Conservation (phyloP, 495 filamentous ascomycete species). For the Talaromyces ruber region DNA sequence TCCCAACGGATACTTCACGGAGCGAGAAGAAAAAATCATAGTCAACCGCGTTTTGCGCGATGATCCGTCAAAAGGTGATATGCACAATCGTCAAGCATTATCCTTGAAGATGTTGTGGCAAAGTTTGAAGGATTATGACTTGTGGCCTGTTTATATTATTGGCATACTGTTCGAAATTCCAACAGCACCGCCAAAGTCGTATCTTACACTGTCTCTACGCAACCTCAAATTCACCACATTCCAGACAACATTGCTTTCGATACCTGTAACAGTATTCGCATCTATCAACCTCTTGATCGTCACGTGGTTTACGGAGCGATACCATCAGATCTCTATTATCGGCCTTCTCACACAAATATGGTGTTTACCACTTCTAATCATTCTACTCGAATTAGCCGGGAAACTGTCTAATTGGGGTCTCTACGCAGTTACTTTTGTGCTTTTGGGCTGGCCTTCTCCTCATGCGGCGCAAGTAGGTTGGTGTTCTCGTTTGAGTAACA, state of each 20-base stretch:
- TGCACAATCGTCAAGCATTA: constrained; percentile 50
- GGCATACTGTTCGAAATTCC: constrained; percentile 47
- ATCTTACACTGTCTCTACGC: constrained; percentile 52
- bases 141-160: constrained; percentile 58
- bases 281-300: constrained; percentile 34
- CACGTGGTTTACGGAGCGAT: constrained; percentile 37
- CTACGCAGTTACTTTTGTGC: constrained; percentile 45
- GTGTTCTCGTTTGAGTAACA: constrained; percentile 40
- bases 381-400: constrained; percentile 30
- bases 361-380: constrained; percentile 26
- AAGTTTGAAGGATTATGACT: constrained; percentile 50
- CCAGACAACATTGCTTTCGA: constrained; percentile 43
- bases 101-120: constrained; percentile 42
- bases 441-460: constrained; percentile 44
- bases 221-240: constrained; percentile 55
- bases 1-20: constrained; percentile 59
- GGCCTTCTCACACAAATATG: constrained; percentile 22
- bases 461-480: constrained; percentile 23
- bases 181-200: constrained; percentile 32
- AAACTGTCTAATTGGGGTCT: constrained; percentile 41
- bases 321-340: constrained; percentile 37
- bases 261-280: constrained; percentile 40
- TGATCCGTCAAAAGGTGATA: constrained; percentile 56
- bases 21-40: constrained; percentile 57
- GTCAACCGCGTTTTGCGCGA: constrained; percentile 64